phyloP scores from a whole-genome alignment of 768 basidiomycete genomes.

The Strobilomyces dryophilus region DNA sequence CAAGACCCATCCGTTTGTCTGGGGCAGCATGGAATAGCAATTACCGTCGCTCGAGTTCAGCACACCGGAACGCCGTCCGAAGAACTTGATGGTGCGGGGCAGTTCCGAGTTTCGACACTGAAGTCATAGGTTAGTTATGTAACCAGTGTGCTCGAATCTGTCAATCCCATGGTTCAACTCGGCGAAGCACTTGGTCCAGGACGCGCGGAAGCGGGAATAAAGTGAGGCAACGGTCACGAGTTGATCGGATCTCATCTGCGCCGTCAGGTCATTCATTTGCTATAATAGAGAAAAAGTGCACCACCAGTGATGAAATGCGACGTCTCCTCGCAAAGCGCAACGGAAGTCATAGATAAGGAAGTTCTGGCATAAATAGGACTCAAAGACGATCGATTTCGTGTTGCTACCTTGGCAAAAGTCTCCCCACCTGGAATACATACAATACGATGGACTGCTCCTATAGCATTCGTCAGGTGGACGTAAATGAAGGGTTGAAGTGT shows the following conservation, averaged over 20 bases:
- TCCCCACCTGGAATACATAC: not conserved
- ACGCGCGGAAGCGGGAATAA: not conserved
- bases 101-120: not conserved
- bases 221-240: not conserved
- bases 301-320: not conserved
- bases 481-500: not conserved
- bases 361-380: not conserved
- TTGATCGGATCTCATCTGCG: slow-evolving; percentile 11
- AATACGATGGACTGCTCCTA: not conserved
- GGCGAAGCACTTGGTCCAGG: not conserved
- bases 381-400: not conserved
- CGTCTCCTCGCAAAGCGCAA: not conserved
- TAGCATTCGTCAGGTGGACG: not conserved
- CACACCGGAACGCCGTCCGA: slow-evolving; percentile 1
- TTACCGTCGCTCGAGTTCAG: not conserved
- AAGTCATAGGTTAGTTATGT: slow-evolving; percentile 1
- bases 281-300: slow-evolving; percentile 1
- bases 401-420: slow-evolving; percentile 3
- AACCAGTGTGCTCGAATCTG: not conserved
- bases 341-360: slow-evolving; percentile 7
- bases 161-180: slow-evolving; percentile 1
- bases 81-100: not conserved
- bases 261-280: slow-evolving; percentile 1
- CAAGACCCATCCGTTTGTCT: not conserved
- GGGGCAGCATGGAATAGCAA: not conserved